Conservation (phyloP, 2,329 filamentous ascomycete genomes). For the Diaporthe batatas region DNA sequence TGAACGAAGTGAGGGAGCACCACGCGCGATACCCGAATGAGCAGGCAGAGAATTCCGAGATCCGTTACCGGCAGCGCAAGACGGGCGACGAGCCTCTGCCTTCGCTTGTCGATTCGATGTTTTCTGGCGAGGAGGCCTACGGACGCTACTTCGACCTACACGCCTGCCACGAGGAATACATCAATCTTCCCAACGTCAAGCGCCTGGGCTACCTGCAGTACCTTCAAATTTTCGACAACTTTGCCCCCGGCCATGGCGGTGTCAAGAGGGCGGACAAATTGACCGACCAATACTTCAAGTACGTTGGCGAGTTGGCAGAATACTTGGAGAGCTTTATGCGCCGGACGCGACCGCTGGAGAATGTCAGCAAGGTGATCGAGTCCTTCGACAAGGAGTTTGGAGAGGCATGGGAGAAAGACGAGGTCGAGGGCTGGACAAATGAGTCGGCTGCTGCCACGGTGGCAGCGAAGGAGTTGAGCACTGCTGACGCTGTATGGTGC, state of each 20-base stretch:
- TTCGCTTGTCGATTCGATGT: slow-evolving; percentile 87
- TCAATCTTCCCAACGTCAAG: slow-evolving; percentile 90
- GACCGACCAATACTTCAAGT: slow-evolving; percentile 92
- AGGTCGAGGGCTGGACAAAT: slow-evolving; percentile 82
- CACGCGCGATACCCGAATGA: slow-evolving; percentile 94
- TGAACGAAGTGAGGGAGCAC: slow-evolving; percentile 85
- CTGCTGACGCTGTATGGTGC: slow-evolving; percentile 83
- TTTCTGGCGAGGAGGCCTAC: slow-evolving; percentile 94
- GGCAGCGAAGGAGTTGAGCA: slow-evolving; percentile 51
- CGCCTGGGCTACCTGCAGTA: slow-evolving; percentile 92
- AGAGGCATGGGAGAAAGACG: slow-evolving; percentile 82
- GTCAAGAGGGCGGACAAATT: slow-evolving; percentile 87
- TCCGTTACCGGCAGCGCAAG: slow-evolving; percentile 81
- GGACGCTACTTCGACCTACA: slow-evolving; percentile 94
- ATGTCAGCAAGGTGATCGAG: slow-evolving; percentile 81
- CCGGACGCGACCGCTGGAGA: slow-evolving; percentile 86
- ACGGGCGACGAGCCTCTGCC: slow-evolving; percentile 74
- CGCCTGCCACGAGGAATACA: slow-evolving; percentile 84
- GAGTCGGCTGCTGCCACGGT: slow-evolving; percentile 60
- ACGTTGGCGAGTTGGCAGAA: slow-evolving; percentile 81
- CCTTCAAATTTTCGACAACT: slow-evolving; percentile 90
- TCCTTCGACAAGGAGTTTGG: slow-evolving; percentile 89
- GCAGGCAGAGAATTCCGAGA: slow-evolving; percentile 93
- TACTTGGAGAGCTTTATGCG: slow-evolving; percentile 93
- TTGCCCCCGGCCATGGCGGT: slow-evolving; percentile 78